Conservation (phyloP, 495 filamentous ascomycete genomes). For the Talaromyces thailandensis region DNA sequence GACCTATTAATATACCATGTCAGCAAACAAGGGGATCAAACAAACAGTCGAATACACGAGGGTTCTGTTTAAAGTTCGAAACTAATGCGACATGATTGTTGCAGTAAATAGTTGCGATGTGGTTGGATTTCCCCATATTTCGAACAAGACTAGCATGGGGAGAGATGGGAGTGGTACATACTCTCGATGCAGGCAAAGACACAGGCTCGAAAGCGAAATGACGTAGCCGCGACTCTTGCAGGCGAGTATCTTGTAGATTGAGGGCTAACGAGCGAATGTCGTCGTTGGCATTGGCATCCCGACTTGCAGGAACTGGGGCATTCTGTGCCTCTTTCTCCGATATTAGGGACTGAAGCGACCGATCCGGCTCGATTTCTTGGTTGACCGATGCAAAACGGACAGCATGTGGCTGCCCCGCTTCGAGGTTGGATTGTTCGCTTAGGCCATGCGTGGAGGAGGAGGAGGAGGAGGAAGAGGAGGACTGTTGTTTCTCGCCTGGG, state of each 20-base stretch:
- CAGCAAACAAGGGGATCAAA: not conserved
- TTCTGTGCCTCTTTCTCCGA: slow-evolving; percentile 21
- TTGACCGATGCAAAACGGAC: slow-evolving; percentile 79
- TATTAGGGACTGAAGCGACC: slow-evolving; percentile 22
- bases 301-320: slow-evolving; percentile 15
- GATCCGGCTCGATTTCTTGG: slow-evolving; percentile 63
- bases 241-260: slow-evolving; percentile 58
- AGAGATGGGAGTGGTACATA: slow-evolving; percentile 36
- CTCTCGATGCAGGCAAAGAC: slow-evolving; percentile 77
- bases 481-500: not conserved
- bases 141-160: not conserved
- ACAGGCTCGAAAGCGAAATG: slow-evolving; percentile 82
- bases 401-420: slow-evolving; percentile 6
- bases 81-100: not conserved
- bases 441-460: not conserved
- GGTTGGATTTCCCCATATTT: not conserved
- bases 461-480: too few species aligned
- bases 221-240: slow-evolving; percentile 74
- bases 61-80: not conserved
- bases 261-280: slow-evolving; percentile 65
- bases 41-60: not conserved
- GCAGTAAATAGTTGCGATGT: not conserved
- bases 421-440: slow-evolving; percentile 2
- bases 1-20: slow-evolving; percentile 22
- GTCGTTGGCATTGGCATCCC: slow-evolving; percentile 42